Evolutionary conservation across 169 alveolate species (phyloP).

Genomic region (Eimeria falciformis): DNA sequence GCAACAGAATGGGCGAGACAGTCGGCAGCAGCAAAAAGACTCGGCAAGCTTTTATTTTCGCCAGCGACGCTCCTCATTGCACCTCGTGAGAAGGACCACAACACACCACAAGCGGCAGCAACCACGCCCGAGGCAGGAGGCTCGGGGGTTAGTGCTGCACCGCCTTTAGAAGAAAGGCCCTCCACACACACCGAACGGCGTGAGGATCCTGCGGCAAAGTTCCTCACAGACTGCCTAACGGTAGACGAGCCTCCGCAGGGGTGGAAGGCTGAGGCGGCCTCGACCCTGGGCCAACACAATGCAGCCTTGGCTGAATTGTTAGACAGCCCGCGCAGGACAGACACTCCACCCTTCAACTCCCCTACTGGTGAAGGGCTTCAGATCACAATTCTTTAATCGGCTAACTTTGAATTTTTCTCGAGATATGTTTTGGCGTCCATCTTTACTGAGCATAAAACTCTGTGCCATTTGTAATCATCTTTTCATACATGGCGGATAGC

Average conservation of each 20-base stretch:
- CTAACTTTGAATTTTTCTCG: too few relatives aligned
- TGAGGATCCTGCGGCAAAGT: not conserved
- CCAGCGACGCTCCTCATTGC: not conserved
- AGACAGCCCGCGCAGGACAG: conserved; percentile 14
- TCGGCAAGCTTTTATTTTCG: conserved; percentile 38
- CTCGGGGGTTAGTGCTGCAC: not conserved
- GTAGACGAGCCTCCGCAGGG: conserved; percentile 10
- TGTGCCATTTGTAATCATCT: too few relatives aligned
- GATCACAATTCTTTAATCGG: conserved; percentile 28
- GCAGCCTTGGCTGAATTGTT: not conserved
- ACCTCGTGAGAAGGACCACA: not conserved
- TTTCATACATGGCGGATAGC: too few relatives aligned
- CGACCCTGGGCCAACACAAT: not conserved
- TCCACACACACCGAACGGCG: not conserved
- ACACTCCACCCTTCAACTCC: not conserved
- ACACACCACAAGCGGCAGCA: not conserved
- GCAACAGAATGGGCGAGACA: conserved; percentile 24
- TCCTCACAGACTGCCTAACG: not conserved
- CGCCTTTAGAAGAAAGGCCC: conserved; percentile 37
- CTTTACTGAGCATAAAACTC: too few relatives aligned
- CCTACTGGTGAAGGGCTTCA: conserved; percentile 38
- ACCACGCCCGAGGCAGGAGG: conserved; percentile 14
- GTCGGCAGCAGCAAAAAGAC: conserved; percentile 43
- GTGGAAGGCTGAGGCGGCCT: conserved; percentile 18
- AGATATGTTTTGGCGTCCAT: too few relatives aligned